Percentiles rank a stretch among this genome's conserved stretches.
Evolutionary conservation across 176 grass and related monocot genomes (phyloP).

Genomic region (Aegilops sharonensis): DNA sequence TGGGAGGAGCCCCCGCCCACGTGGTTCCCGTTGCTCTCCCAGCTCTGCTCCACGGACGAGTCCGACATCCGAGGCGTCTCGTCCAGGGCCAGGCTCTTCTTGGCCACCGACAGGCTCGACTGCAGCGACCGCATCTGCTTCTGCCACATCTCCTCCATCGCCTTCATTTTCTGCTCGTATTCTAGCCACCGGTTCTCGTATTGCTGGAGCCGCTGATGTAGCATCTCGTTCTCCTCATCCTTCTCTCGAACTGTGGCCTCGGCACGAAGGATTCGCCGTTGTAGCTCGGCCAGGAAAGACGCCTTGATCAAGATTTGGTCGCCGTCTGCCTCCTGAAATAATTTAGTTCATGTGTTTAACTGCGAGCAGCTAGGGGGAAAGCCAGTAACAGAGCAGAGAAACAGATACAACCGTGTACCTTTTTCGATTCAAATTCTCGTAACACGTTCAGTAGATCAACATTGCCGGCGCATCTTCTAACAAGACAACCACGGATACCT

Average conservation of each 20-base stretch:
- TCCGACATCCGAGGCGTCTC: conserved; percentile 65
- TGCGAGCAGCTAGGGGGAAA: no score
- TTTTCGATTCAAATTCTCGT: conserved; percentile 60
- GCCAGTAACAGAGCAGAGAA: background rate
- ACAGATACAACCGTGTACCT: conserved; percentile 32
- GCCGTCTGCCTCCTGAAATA: conserved; percentile 60
- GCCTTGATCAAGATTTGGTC: conserved; percentile 83
- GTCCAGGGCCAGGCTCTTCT: conserved; percentile 81
- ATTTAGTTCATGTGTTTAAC: background rate
- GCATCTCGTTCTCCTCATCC: conserved; percentile 93
- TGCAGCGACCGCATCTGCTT: conserved; percentile 93
- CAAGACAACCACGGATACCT: conserved; percentile 80
- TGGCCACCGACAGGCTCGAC: conserved; percentile 76
- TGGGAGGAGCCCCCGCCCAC: conserved; percentile 36
- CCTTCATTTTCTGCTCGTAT: conserved; percentile 95
- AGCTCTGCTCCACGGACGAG: conserved; percentile 80
- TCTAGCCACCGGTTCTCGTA: conserved; percentile 86
- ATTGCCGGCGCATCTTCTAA: conserved; percentile 79
- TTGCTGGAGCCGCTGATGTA: conserved; percentile 77
- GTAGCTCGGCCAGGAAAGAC: conserved; percentile 79
- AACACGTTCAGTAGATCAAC: conserved; percentile 62
- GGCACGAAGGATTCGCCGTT: conserved; percentile 70
- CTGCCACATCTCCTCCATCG: conserved; percentile 99
- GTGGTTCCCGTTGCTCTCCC: conserved; percentile 55
- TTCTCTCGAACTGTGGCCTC: conserved; percentile 70